These are phyloP conservation scores for Cicer chorassanicum DNA, from an alignment of 306 rosid species.

Conservation along the genomic window DNA sequence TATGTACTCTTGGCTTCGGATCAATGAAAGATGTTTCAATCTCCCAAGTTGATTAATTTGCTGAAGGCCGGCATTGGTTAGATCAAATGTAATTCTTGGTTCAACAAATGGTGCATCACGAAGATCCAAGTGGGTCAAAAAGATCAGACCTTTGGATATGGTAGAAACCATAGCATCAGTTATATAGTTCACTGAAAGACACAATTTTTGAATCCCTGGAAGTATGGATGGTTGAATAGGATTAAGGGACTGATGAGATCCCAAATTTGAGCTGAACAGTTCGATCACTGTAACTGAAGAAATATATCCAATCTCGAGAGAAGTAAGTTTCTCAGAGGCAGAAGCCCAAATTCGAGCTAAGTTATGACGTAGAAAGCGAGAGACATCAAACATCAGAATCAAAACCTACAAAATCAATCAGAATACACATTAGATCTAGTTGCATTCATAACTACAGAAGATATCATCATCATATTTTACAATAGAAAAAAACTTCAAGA, in stretches of 20 bases:
- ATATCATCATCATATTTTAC: constrained; percentile 11
- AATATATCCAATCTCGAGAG: constrained; percentile 90
- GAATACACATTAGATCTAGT: constrained; percentile 42
- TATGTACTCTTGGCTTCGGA: constrained; percentile 81
- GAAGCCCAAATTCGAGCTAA: constrained; percentile 78
- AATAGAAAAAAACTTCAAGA: neutral
- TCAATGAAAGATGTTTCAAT: constrained; percentile 82
- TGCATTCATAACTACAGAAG: constrained; percentile 26
- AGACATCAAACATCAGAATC: constrained; percentile 87
- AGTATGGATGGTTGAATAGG: constrained; percentile 58
- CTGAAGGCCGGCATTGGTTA: constrained; percentile 87
- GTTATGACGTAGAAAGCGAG: constrained; percentile 72
- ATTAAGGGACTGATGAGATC: constrained; percentile 54
- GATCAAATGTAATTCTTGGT: constrained; percentile 77
- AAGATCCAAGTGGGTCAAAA: constrained; percentile 85
- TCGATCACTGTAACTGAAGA: constrained; percentile 83
- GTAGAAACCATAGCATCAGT: constrained; percentile 86
- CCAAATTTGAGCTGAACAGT: constrained; percentile 75
- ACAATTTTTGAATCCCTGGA: constrained; percentile 78
- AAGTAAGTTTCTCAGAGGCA: constrained; percentile 76
- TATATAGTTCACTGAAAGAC: constrained; percentile 85
- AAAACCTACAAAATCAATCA: constrained; percentile 60
- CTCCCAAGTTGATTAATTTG: constrained; percentile 81
- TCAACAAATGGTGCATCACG: constrained; percentile 88
- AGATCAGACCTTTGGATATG: constrained; percentile 66